Evolutionary conservation across 2,329 filamentous ascomycete species (phyloP), one percentile per base, ranked within the genome.

Genomic region (Aspergillus amoenus): DNA sequence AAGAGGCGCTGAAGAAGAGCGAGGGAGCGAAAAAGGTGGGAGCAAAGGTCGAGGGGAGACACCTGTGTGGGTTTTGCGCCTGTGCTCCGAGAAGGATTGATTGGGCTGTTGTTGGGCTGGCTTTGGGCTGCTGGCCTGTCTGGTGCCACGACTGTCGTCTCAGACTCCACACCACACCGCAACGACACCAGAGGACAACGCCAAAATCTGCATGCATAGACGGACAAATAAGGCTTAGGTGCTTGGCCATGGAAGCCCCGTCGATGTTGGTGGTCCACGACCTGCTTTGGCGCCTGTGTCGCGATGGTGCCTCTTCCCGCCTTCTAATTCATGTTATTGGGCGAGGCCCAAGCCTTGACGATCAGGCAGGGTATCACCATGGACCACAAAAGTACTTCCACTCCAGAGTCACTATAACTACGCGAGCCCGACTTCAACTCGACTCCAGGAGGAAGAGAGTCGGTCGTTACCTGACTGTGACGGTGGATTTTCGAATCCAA

Each of bases 141-240:
- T 72, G 74, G 74, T 74, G 74, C 74, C 73, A 76, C 74, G 73
- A 75, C 70, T 66, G 11, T 22, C 27, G 15, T n/a, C 15, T 21
- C 34, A 30, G 69, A 70, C 72, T 68, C 67, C 64, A 69, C 69
- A 53, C 46, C 55, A 37, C 60, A 63, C 65, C 59, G 62, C 61
- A 62, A 64, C 61, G 57, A 61, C 64, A 62, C 63, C 60, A 64
- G 63, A 37, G 68, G 60, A 63, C 63, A 63, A 65, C 58, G 53
- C 59, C 50, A 39, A 27, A 54, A 52, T 52, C 66, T 68, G 66
- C 65, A 66, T 66, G 68, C 68, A 69, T 56, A 62, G 57, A 64
- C 67, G 48, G 65, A 69, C 68, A 60, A 68, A 69, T 67, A 61
- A 53, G 69, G 68, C 63, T 69, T 69, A 67, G 65, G 53, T 45